Evolutionary conservation across 257 asterid species (phyloP).

Genomic region (Ballota nigra): DNA sequence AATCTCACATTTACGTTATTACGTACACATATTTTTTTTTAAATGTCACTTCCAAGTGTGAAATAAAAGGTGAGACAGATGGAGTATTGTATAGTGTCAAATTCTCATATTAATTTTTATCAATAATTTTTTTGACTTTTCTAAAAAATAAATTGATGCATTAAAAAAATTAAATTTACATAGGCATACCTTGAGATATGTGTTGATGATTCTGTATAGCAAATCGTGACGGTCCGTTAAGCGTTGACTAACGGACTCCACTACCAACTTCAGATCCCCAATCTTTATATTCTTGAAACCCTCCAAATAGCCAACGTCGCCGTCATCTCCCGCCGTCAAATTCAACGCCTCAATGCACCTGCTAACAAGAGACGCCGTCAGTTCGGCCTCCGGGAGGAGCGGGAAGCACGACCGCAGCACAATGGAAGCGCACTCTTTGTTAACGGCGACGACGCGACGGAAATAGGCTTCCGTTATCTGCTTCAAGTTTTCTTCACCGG

Average conservation of each 20-base stretch:
- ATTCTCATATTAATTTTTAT: too few relatives aligned
- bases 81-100: too few relatives aligned
- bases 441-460: constrained; percentile 48
- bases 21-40: too few relatives aligned
- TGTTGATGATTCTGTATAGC: constrained; percentile 64
- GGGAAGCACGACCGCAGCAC: constrained; percentile 60
- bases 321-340: constrained; percentile 44
- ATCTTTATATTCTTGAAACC: constrained; percentile 38
- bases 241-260: constrained; percentile 53
- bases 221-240: constrained; percentile 63
- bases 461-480: constrained; percentile 69
- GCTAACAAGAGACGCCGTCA: constrained; percentile 53
- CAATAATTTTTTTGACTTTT: too few relatives aligned
- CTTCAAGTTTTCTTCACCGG: constrained; percentile 40
- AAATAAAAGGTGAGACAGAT: too few relatives aligned
- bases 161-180: background rate
- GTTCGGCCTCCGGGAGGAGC: constrained; percentile 78
- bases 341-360: constrained; percentile 75
- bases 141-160: too few relatives aligned
- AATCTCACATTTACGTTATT: too few relatives aligned
- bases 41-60: too few relatives aligned
- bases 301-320: constrained; percentile 35
- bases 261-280: constrained; percentile 47
- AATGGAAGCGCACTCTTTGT: constrained; percentile 47
- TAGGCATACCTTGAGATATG: constrained; percentile 55